Percentiles rank a stretch among this genome's conserved stretches.
Evolutionary conservation across 306 rosid species (phyloP).

Genomic region (Myrica gale): DNA sequence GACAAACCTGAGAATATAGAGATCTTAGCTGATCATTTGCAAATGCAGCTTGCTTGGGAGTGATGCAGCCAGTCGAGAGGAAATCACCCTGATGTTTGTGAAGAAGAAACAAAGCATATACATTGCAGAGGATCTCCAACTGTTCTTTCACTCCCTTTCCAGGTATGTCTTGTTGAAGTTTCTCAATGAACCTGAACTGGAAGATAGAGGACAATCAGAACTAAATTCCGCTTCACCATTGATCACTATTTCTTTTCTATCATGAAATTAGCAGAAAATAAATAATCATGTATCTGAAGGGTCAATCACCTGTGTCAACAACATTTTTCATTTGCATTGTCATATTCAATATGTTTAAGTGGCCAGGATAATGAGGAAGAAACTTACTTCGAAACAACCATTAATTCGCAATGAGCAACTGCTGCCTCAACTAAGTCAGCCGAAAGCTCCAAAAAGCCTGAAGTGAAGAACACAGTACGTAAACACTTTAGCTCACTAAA

Average conservation of each 20-base stretch:
- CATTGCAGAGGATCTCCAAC: conserved; percentile 59
- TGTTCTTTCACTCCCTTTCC: conserved; percentile 89
- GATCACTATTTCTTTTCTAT: neutral
- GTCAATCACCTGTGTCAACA: neutral
- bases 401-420: conserved; percentile 81
- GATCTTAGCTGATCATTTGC: conserved; percentile 77
- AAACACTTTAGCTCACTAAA: neutral
- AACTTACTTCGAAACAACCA: conserved; percentile 86
- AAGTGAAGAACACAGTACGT: neutral
- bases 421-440: conserved; percentile 80
- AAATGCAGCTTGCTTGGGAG: conserved; percentile 72
- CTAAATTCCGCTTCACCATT: neutral
- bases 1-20: conserved; percentile 81
- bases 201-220: neutral
- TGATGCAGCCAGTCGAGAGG: conserved; percentile 66
- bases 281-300: neutral
- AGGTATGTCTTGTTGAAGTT: conserved; percentile 73
- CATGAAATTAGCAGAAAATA: neutral
- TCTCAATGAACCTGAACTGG: conserved; percentile 74
- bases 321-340: neutral
- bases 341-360: neutral
- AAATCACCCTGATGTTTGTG: conserved; percentile 86
- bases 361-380: conserved; percentile 22
- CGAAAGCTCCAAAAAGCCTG: conserved; percentile 77
- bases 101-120: conserved; percentile 75